These are phyloP conservation scores for Sarcodon aspratus DNA, from an alignment of 768 basidiomycete genomes.

Conservation along the genomic window DNA sequence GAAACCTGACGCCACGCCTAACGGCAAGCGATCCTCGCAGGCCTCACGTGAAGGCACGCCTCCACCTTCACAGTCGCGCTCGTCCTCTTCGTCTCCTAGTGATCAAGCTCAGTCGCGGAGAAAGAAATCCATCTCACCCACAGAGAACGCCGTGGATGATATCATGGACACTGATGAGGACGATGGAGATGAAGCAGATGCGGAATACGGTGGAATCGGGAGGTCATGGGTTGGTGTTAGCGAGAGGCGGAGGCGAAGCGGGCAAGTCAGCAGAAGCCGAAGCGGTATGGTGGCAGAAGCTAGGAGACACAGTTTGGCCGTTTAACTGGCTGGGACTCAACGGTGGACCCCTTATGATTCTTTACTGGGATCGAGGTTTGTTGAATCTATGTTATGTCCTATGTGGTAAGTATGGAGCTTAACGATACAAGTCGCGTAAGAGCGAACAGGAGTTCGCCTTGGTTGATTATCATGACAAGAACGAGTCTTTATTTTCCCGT, in stretches of 20 bases:
- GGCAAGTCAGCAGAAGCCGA: background rate
- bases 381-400: no score
- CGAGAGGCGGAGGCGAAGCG: background rate
- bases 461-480: no score
- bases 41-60: conserved; percentile 7
- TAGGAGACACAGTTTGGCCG: background rate
- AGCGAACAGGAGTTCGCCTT: no score
- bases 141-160: background rate
- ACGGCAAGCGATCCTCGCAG: conserved; percentile 16
- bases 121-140: background rate
- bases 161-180: conserved; percentile 31
- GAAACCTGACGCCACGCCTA: conserved; percentile 34
- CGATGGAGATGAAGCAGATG: conserved; percentile 64
- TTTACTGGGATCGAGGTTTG: background rate
- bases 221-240: background rate
- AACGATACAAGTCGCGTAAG: no score
- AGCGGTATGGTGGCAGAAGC: background rate
- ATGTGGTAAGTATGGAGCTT: no score
- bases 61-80: conserved; percentile 6
- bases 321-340: background rate
- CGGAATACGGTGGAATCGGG: conserved; percentile 35
- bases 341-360: background rate
- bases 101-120: background rate
- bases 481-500: no score
- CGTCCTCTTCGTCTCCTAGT: conserved; percentile 7